These are phyloP conservation scores for Asclepias syriaca DNA, from an alignment of 257 asterid genomes.

Conservation along the genomic window DNA sequence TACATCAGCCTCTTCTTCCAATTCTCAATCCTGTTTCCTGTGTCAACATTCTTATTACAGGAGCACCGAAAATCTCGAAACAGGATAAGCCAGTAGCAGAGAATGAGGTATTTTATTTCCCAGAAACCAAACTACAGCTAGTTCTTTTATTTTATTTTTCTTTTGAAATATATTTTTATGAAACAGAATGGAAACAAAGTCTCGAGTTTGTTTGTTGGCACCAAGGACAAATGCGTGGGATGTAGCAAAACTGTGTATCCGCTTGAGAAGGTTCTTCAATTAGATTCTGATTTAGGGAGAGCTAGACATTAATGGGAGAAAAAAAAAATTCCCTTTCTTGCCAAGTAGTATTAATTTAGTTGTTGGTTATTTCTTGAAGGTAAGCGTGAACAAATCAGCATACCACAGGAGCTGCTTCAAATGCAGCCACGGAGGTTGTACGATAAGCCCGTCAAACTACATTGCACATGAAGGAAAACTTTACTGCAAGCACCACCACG, in stretches of 20 bases:
- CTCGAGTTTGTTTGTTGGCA: slow-evolving; percentile 56
- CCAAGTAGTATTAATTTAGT: not conserved
- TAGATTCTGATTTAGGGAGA: too few species aligned
- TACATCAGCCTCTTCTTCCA: too few species aligned
- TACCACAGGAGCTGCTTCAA: slow-evolving; percentile 79
- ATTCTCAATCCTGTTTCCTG: not conserved
- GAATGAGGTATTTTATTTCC: slow-evolving; percentile 41
- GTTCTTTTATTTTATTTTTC: not conserved
- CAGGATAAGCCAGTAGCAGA: slow-evolving; percentile 44
- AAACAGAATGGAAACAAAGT: slow-evolving; percentile 55
- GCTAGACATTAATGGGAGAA: too few species aligned
- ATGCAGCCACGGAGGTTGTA: slow-evolving; percentile 72
- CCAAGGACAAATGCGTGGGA: slow-evolving; percentile 63
- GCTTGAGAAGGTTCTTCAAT: slow-evolving; percentile 49
- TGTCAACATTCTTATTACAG: slow-evolving; percentile 21
- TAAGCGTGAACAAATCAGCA: slow-evolving; percentile 49
- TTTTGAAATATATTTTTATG: not conserved
- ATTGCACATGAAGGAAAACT: slow-evolving; percentile 64
- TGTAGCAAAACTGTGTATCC: slow-evolving; percentile 68
- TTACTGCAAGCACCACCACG: slow-evolving; percentile 78
- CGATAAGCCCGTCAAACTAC: slow-evolving; percentile 69
- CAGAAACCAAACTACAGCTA: not conserved
- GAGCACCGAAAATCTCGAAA: slow-evolving; percentile 47
- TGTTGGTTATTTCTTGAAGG: slow-evolving; percentile 16
- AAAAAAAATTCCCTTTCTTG: too few species aligned